These are phyloP conservation scores for Calonectria ilicicola DNA, from an alignment of 2,329 filamentous ascomycete species.

Conservation along the genomic window DNA sequence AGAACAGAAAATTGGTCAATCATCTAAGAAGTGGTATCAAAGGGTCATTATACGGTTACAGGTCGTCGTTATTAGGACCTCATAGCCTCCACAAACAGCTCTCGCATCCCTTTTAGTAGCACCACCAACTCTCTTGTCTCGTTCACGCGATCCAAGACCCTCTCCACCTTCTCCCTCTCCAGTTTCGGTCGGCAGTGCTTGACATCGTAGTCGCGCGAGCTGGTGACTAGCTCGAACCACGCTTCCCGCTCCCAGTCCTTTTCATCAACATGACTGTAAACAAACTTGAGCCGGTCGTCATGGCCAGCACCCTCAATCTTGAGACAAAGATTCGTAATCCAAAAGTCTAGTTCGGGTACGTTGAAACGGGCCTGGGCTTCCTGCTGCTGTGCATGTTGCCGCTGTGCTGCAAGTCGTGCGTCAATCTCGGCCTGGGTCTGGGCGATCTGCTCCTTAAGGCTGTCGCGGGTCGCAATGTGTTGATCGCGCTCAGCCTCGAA, in stretches of 20 bases:
- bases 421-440: slow-evolving; percentile 79
- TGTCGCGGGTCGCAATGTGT: slow-evolving; percentile 68
- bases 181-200: slow-evolving; percentile 85
- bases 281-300: slow-evolving; percentile 88
- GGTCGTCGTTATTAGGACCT: slow-evolving; percentile 56
- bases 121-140: slow-evolving; percentile 80
- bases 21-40: slow-evolving; percentile 22
- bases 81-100: slow-evolving; percentile 78
- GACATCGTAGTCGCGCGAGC: slow-evolving; percentile 86
- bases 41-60: slow-evolving; percentile 13
- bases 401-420: slow-evolving; percentile 76
- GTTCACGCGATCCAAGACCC: slow-evolving; percentile 82
- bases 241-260: slow-evolving; percentile 89
- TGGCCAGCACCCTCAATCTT: slow-evolving; percentile 89
- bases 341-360: slow-evolving; percentile 93
- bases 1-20: background rate
- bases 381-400: slow-evolving; percentile 77
- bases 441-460: slow-evolving; percentile 70
- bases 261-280: slow-evolving; percentile 89
- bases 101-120: slow-evolving; percentile 85
- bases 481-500: slow-evolving; percentile 71
- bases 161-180: slow-evolving; percentile 81
- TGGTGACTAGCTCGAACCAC: slow-evolving; percentile 91
- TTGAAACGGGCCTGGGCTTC: slow-evolving; percentile 90
- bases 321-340: slow-evolving; percentile 91